Evolutionary conservation across 371 early-diverging fungal genomes (phyloP), one percentile per base, ranked within the genome.

Genomic region (Paramicrosporidium saccamoebae): DNA sequence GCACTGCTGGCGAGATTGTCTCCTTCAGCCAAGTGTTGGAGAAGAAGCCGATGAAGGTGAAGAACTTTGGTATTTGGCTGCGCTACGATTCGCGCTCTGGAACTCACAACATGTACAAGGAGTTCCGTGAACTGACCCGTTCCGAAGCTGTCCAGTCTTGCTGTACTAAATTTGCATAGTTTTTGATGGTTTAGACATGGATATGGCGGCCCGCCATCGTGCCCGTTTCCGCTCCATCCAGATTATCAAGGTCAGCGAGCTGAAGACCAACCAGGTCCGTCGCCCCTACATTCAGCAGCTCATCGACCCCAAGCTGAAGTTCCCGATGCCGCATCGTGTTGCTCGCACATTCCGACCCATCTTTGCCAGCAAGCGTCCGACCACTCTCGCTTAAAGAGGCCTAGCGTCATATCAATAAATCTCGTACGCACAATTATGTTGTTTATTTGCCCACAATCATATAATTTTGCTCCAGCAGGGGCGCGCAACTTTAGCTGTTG

Each of bases 61-160:
- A 95, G 73, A 96, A 86, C 74, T 98, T 65, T 48, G 95, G 95
- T 40, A 75, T 98, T 62, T 84, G 77, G 75, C 68, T 95, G 40
- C 79, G 86, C 40, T 98, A 94, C 64, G 79, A 90, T 55, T 84
- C 90, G 31, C 84, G 88, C 53, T 86, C 81, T 27, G 92, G 92
- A 36, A 79, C 88, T 32, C 92, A 95, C 72, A 96, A 96, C 72
- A 92, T 96, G 81, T 94, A 95, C 73, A 98, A 95, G 74, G 98
- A 98, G 63, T 88, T 92, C 75, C 75, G 98, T 44, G 90, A 81
- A 44, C 50, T 90, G 48, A 53, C 65, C 44, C 72, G 95, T 44
- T 49, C 55, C 22, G 82, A 64, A 33, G 98, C 96, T 27, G 94
- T 98, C 20, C 63, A 58, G 36, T 42, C 74, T 14, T 81, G 81